Evolutionary conservation across 305 asterid species (phyloP), one percentile per base, ranked within the genome.

Genomic region (Rubia tinctorum): DNA sequence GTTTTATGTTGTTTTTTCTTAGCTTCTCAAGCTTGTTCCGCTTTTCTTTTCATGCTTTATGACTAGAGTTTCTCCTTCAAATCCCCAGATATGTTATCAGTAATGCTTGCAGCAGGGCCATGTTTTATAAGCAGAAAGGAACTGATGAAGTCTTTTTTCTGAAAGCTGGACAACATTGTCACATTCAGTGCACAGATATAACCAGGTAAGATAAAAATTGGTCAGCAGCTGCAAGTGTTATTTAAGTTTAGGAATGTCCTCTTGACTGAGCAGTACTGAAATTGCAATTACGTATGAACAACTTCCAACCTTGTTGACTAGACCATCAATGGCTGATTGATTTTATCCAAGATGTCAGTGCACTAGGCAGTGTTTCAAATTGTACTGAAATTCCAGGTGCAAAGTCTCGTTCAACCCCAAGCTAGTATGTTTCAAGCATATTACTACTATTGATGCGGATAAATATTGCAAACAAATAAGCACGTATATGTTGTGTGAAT

Each of bases 61-160:
- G 66, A 66, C 60, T 53, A 59, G 72, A 69, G 73, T 74, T 11
- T 75, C 63, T 72, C 75, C 74, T 74, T 65, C 75, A 70, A 72
- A 80, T 80, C 65, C 74, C 64, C 93, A 95, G 99, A 84, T 95
- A 88, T 75, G 90, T 95, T 82, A 88, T 95, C 81, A 90, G 96
- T 78, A 95, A 95, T 85, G 96, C 98, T 65, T 90, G 98, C 88
- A 73, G 90, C 81, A 95, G 89, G 81, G 86, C 79, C 55, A 73
- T 95, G 81, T 85, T 90, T 75, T 95, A 92, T 80, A 89, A 89
- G 91, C 99, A 95, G 86, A 95, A 90, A 86, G 99, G 97, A 78
- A 90, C 98, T 30, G 88, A 90, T 77, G 80, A 62, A 72, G 85
- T 89, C 79, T 87, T 85, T 80, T 76, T 82, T 47, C 81, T 95